These are phyloP conservation scores for Gossypium raimondii DNA, from an alignment of 345 rosid species.

Conservation along the genomic window DNA sequence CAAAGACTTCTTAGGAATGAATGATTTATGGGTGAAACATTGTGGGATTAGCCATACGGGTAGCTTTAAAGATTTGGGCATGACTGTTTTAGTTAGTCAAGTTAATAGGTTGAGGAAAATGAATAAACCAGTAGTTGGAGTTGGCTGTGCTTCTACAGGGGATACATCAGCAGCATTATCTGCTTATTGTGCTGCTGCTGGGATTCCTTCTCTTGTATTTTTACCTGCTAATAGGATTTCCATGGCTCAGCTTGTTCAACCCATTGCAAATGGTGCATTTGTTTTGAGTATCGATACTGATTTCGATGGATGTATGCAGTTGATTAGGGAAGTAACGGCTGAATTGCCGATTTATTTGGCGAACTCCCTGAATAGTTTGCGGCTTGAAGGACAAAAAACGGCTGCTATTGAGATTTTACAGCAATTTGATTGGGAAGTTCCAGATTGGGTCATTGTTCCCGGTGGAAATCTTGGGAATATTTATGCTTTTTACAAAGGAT, in stretches of 20 bases:
- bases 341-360: conserved; percentile 83
- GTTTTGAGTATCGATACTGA: conserved; percentile 84
- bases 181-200: conserved; percentile 83
- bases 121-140: conserved; percentile 71
- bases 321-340: conserved; percentile 71
- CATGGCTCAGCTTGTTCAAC: conserved; percentile 86
- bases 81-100: conserved; percentile 90
- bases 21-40: conserved; percentile 88
- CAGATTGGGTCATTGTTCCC: conserved; percentile 92
- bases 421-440: conserved; percentile 92
- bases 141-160: conserved; percentile 91
- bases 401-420: conserved; percentile 88
- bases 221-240: conserved; percentile 83
- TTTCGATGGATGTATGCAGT: conserved; percentile 88
- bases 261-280: conserved; percentile 87
- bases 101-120: conserved; percentile 70
- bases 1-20: conserved; percentile 65
- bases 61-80: conserved; percentile 86
- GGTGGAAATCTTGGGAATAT: conserved; percentile 92
- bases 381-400: conserved; percentile 89
- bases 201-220: conserved; percentile 87
- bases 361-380: conserved; percentile 73
- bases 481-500: conserved; percentile 86
- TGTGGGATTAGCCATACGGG: conserved; percentile 93
- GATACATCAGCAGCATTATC: conserved; percentile 87